phyloP scores from a whole-genome alignment of 2,329 filamentous ascomycete genomes.

The Nannizzia gypsea region DNA sequence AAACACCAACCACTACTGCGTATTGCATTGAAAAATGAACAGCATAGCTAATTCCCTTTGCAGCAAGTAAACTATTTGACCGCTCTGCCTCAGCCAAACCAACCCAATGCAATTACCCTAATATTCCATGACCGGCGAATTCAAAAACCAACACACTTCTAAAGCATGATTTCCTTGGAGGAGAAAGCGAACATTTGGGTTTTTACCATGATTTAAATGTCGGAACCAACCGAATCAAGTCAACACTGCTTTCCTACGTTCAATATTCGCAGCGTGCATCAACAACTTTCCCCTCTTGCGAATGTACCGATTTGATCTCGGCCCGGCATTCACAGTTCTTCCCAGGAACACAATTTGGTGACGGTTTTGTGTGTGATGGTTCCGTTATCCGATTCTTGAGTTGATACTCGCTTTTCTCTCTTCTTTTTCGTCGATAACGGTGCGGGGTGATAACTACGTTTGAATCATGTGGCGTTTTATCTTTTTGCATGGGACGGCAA shows the following conservation, averaged over 20 bases:
- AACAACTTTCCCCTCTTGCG: background rate
- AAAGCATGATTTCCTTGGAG: too few species aligned
- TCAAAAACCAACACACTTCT: too few species aligned
- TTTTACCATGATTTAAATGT: too few species aligned
- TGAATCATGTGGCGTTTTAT: background rate
- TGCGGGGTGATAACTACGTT: too few species aligned
- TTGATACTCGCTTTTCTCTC: background rate
- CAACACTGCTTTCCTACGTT: too few species aligned
- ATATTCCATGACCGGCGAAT: too few species aligned
- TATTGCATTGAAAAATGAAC: background rate
- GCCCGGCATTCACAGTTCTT: background rate
- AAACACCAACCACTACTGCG: background rate
- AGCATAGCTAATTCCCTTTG: slow-evolving; percentile 23
- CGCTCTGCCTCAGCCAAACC: slow-evolving; percentile 40
- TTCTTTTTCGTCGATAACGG: background rate
- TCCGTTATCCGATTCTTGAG: background rate
- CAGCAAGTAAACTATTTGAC: slow-evolving; percentile 57
- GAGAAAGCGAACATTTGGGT: too few species aligned
- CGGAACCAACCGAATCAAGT: too few species aligned
- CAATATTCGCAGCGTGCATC: background rate
- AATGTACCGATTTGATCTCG: background rate
- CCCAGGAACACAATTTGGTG: too few species aligned
- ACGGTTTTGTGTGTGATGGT: too few species aligned
- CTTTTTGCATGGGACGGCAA: background rate
- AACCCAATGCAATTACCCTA: background rate